phyloP scores from a whole-genome alignment of 352 stramenopile genomes.

The Phytophthora parvispora region DNA sequence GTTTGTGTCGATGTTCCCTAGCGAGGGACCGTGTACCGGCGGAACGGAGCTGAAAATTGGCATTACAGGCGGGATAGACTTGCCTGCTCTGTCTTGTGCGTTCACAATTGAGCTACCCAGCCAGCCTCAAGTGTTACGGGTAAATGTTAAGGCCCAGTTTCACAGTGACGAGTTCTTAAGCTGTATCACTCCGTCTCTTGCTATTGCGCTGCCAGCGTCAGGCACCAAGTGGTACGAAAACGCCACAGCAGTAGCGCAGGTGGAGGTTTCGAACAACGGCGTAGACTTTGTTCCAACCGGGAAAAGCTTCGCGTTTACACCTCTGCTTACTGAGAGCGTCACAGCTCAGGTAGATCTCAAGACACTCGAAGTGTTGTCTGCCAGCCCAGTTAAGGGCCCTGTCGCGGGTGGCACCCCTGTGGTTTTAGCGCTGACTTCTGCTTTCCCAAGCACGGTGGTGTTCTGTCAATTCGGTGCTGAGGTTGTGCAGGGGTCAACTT shows the following conservation, averaged over 20 bases:
- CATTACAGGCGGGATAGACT: constrained; percentile 35
- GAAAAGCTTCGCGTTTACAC: constrained; percentile 40
- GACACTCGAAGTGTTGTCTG: constrained; percentile 42
- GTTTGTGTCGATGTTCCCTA: constrained; percentile 38
- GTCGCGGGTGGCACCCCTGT: constrained; percentile 68
- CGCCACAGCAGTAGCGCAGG: constrained; percentile 21
- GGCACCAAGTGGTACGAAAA: constrained; percentile 22
- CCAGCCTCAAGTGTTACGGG: constrained; percentile 3
- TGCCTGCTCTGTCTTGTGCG: constrained; percentile 35
- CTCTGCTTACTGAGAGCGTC: constrained; percentile 1
- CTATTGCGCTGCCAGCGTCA: constrained; percentile 12
- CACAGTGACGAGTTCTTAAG: constrained; percentile 35
- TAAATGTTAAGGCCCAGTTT: constrained; percentile 28
- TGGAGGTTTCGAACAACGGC: constrained; percentile 64
- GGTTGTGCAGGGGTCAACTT: constrained; percentile 37
- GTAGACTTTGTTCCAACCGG: constrained; percentile 43
- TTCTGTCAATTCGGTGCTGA: constrained; percentile 69
- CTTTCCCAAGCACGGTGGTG: constrained; percentile 32
- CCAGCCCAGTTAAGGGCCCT: constrained; percentile 60
- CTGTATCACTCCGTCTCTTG: constrained; percentile 41
- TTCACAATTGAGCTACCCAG: constrained; percentile 45
- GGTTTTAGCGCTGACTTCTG: constrained; percentile 31
- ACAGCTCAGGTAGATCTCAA: constrained; percentile 8
- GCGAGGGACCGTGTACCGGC: constrained; percentile 46
- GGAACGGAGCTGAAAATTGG: constrained; percentile 37